phyloP scores from a whole-genome alignment of 2,329 filamentous ascomycete species.

The Hansfordia pulvinata region DNA sequence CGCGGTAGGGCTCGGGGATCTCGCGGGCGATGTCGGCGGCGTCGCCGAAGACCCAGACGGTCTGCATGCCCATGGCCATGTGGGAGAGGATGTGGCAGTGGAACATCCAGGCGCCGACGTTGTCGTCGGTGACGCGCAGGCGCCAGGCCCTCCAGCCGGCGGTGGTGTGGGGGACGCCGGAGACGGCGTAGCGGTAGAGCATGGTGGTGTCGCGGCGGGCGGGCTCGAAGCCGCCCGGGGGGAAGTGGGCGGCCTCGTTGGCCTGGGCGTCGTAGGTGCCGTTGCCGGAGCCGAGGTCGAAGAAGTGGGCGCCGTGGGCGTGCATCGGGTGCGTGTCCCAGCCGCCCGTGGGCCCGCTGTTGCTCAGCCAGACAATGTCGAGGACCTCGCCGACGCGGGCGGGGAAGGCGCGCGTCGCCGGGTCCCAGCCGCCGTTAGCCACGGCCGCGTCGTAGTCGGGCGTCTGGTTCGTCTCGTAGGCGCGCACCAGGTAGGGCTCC shows the following conservation, averaged over 20 bases:
- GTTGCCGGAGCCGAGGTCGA: conserved; percentile 36
- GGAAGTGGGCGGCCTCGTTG: conserved; percentile 28
- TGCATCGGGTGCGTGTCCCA: conserved; percentile 40
- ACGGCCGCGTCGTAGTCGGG: conserved; percentile 38
- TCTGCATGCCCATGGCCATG: conserved; percentile 40
- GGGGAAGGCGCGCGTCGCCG: conserved; percentile 31
- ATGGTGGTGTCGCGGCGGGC: conserved; percentile 34
- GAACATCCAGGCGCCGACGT: conserved; percentile 48
- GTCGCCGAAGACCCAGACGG: conserved; percentile 25
- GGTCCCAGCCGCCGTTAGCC: conserved; percentile 38
- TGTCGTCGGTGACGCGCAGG: conserved; percentile 23
- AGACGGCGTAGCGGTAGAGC: conserved; percentile 36
- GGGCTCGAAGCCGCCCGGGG: conserved; percentile 19
- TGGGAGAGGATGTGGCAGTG: conserved; percentile 47
- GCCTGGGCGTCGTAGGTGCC: conserved; percentile 34
- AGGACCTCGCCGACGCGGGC: conserved; percentile 41
- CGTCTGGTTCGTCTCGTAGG: conserved; percentile 34
- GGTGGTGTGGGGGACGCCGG: conserved; percentile 22
- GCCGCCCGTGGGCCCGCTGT: conserved; percentile 18
- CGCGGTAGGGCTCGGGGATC: conserved; percentile 20
- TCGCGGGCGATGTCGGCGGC: conserved; percentile 19
- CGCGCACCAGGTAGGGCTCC: conserved; percentile 34
- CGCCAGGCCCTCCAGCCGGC: conserved; percentile 50
- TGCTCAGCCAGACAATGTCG: conserved; percentile 35
- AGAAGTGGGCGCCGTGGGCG: conserved; percentile 38